Evolutionary conservation across 768 basidiomycete species (phyloP).

Genomic region (Crucibulum laeve): DNA sequence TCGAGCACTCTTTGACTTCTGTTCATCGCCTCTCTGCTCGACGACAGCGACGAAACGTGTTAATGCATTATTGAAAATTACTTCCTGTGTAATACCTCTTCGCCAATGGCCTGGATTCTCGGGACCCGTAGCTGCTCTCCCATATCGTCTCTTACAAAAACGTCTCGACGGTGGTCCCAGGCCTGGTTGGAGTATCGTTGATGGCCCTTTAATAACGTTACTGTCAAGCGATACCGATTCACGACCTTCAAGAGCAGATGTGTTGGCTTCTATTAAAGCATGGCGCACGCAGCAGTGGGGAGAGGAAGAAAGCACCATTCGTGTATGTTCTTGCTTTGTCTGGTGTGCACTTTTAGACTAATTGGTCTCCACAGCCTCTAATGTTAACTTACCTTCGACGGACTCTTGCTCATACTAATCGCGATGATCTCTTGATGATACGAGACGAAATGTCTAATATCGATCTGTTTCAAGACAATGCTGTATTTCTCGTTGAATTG

Average conservation of each 20-base stretch:
- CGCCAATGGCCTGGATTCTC: conserved; percentile 23
- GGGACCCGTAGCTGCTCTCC: conserved; percentile 25
- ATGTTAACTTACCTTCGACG: conserved; percentile 21
- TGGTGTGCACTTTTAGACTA: background rate
- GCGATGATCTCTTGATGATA: conserved; percentile 11
- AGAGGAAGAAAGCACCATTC: conserved; percentile 20
- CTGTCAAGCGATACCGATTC: conserved; percentile 14
- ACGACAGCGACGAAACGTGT: conserved; percentile 27
- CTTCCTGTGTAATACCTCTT: conserved; percentile 25
- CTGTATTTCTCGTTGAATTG: conserved; percentile 10
- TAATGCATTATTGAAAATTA: conserved; percentile 34
- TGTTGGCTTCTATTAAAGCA: conserved; percentile 31
- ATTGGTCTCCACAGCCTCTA: conserved; percentile 5
- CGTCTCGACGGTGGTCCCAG: conserved; percentile 40
- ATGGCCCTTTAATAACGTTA: conserved; percentile 19
- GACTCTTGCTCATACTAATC: conserved; percentile 18
- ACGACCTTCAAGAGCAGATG: conserved; percentile 24
- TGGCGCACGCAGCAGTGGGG: conserved; percentile 34
- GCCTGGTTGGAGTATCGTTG: conserved; percentile 30
- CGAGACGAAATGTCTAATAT: conserved; percentile 13
- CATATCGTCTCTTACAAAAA: conserved; percentile 35
- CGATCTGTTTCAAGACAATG: conserved; percentile 13
- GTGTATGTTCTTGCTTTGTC: conserved; percentile 21
- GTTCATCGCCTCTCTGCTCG: conserved; percentile 32
- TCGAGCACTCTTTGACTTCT: conserved; percentile 36